Conservation (phyloP, 2,329 filamentous ascomycete genomes). For the Rhinocladiella mackenziei region DNA sequence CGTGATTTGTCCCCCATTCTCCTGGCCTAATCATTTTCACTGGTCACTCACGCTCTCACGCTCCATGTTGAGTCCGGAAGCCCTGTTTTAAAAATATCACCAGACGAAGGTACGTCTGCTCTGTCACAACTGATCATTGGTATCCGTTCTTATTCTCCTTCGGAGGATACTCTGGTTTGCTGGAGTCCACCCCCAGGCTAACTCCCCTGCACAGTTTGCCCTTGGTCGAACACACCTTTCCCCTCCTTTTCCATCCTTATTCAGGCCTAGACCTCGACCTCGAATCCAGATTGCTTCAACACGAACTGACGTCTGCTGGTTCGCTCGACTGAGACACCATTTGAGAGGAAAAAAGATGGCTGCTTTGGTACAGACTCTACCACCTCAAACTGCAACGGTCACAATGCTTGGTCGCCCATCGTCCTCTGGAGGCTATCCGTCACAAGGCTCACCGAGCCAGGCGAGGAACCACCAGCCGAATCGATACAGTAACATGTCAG, state of each 20-base stretch:
- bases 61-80: constrained; percentile 8
- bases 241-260: too few relatives aligned
- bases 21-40: constrained; percentile 6
- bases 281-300: constrained; percentile 9
- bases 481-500: constrained; percentile 38
- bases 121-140: too few relatives aligned
- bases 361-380: constrained; percentile 76
- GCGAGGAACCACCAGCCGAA: constrained; percentile 46
- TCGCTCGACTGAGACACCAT: constrained; percentile 4
- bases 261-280: constrained; percentile 5
- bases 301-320: constrained; percentile 3
- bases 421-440: constrained; percentile 55
- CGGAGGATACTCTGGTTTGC: too few relatives aligned
- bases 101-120: constrained; percentile 8
- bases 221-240: constrained; percentile 1
- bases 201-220: constrained; percentile 5
- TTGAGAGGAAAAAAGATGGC: constrained; percentile 63
- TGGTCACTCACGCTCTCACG: constrained; percentile 1
- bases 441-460: constrained; percentile 33
- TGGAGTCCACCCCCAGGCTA: too few relatives aligned
- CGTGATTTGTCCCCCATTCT: too few relatives aligned
- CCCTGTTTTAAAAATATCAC: constrained; percentile 9
- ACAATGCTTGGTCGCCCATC: constrained; percentile 74
- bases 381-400: constrained; percentile 69
- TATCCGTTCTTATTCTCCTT: too few relatives aligned